These are phyloP conservation scores for Dendrobium officinale DNA, from an alignment of 106 monocot species.

Conservation along the genomic window DNA sequence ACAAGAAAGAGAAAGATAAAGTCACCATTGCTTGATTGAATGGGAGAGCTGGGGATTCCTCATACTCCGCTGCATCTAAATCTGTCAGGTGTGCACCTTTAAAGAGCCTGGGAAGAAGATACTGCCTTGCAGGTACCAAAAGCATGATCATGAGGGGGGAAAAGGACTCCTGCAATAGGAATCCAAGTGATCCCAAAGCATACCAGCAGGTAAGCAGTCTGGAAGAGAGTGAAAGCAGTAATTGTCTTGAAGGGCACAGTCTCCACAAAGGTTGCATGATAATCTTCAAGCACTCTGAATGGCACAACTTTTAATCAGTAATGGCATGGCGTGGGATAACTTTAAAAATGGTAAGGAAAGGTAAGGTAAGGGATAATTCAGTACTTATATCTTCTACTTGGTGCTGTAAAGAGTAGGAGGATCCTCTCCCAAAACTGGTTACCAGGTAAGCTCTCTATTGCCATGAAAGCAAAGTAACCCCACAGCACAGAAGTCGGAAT, in stretches of 20 bases:
- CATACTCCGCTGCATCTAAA: constrained; percentile 77
- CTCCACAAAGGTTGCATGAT: constrained; percentile 79
- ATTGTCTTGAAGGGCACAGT: constrained; percentile 83
- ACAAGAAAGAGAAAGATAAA: neutral
- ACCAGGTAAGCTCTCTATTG: constrained; percentile 89
- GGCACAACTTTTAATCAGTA: neutral
- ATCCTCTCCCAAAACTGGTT: constrained; percentile 96
- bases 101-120: constrained; percentile 70
- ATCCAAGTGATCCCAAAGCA: constrained; percentile 88
- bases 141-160: constrained; percentile 88
- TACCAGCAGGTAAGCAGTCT: constrained; percentile 46
- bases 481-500: constrained; percentile 83
- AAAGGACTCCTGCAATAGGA: constrained; percentile 70
- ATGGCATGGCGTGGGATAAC: neutral
- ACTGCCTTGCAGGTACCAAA: constrained; percentile 68
- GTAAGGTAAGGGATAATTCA: neutral
- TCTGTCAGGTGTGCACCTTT: constrained; percentile 75
- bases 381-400: constrained; percentile 77
- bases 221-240: constrained; percentile 62
- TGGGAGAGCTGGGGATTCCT: constrained; percentile 61
- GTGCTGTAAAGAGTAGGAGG: constrained; percentile 76
- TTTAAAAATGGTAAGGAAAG: neutral
- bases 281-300: constrained; percentile 69
- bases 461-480: constrained; percentile 93
- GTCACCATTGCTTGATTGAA: constrained; percentile 34